Conservation (phyloP, 441 rosid species). For the Euphorbia schlechtendalii region DNA sequence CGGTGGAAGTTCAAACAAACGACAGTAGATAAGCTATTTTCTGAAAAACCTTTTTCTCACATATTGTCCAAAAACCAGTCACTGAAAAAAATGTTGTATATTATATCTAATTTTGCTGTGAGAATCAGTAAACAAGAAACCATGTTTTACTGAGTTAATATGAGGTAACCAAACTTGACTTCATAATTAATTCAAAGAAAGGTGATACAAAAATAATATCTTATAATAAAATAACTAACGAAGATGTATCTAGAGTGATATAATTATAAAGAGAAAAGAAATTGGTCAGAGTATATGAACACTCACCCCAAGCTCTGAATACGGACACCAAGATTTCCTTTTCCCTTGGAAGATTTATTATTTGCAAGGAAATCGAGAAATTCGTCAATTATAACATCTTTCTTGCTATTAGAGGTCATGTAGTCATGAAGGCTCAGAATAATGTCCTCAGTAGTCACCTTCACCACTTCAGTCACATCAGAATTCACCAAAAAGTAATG, state of each 20-base stretch:
- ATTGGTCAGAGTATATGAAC: conserved; percentile 5
- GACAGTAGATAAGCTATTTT: background rate
- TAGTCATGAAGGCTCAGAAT: conserved; percentile 48
- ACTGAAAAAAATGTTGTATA: background rate
- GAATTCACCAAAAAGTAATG: conserved; percentile 55
- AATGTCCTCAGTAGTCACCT: conserved; percentile 62
- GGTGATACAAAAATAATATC: background rate
- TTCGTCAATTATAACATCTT: conserved; percentile 44
- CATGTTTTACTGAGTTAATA: background rate
- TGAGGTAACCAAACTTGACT: background rate
- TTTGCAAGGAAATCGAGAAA: conserved; percentile 63
- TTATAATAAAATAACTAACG: background rate
- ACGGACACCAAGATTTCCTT: conserved; percentile 74
- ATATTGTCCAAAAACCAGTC: background rate
- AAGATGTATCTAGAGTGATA: background rate
- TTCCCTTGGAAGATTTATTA: conserved; percentile 45
- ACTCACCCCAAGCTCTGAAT: conserved; percentile 81
- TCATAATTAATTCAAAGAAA: background rate
- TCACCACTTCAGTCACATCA: conserved; percentile 35
- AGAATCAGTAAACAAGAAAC: background rate
- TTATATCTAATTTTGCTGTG: background rate
- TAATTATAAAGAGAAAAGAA: background rate
- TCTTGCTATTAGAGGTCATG: conserved; percentile 30
- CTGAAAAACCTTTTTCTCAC: background rate
- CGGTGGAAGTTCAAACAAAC: background rate